These are phyloP conservation scores for Geranium incanum DNA, from an alignment of 441 rosid species.

Conservation along the genomic window DNA sequence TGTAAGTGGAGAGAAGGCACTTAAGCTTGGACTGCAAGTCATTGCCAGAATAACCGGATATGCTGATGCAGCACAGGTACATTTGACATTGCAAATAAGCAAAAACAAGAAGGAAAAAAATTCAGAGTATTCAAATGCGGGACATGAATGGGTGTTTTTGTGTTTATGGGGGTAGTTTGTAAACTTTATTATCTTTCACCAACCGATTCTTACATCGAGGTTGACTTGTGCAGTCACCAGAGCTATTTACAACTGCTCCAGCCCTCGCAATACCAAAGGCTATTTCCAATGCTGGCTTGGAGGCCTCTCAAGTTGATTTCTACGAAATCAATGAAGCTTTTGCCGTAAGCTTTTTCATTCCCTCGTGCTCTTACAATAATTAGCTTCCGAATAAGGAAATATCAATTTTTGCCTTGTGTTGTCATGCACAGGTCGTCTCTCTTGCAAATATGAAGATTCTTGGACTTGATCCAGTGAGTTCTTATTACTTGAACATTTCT, in stretches of 20 bases:
- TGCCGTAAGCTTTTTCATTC: constrained; percentile 42
- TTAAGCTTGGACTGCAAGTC: constrained; percentile 66
- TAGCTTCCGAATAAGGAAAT: constrained; percentile 3
- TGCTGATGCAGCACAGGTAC: constrained; percentile 95
- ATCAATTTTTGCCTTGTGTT: constrained; percentile 14
- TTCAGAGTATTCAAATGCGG: background rate
- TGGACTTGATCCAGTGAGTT: constrained; percentile 66
- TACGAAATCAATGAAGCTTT: constrained; percentile 98
- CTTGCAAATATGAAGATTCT: constrained; percentile 86
- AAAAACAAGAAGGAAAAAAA: background rate
- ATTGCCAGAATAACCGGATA: constrained; percentile 76
- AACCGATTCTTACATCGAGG: background rate
- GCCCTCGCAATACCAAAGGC: constrained; percentile 53
- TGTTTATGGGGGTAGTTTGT: background rate
- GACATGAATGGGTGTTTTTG: background rate
- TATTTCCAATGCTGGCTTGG: constrained; percentile 63
- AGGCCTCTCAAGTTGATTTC: constrained; percentile 74
- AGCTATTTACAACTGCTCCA: constrained; percentile 10
- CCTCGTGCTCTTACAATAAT: background rate
- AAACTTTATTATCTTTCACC: background rate
- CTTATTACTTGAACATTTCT: constrained; percentile 12
- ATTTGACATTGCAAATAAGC: constrained; percentile 9
- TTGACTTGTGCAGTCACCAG: constrained; percentile 44
- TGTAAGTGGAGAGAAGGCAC: constrained; percentile 79
- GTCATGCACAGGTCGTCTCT: constrained; percentile 63